Evolutionary conservation across 192 early-diverging fungal species (phyloP).

Genomic region (Coemansia sp.): DNA sequence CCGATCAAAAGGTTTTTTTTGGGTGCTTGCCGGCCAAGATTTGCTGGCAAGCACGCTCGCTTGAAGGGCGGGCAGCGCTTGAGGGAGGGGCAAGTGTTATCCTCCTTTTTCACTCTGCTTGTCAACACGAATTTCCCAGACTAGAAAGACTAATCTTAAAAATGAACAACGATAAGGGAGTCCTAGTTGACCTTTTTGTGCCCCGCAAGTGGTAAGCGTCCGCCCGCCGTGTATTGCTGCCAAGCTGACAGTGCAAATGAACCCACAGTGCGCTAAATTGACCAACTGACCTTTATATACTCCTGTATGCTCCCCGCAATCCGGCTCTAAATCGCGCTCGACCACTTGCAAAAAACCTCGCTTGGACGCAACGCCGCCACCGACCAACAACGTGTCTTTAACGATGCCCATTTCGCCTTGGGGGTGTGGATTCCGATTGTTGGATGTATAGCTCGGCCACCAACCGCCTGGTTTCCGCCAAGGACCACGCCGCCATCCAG

Average conservation of each 20-base stretch:
- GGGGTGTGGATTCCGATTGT: neutral
- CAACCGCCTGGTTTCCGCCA: slow-evolving; percentile 96
- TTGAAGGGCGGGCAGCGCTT: neutral
- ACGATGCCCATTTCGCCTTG: neutral
- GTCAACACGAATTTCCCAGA: slow-evolving; percentile 25
- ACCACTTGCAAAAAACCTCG: neutral
- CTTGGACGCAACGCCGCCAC: neutral
- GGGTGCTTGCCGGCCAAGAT: neutral
- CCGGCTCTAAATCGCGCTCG: neutral
- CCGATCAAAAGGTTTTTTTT: slow-evolving; percentile 23
- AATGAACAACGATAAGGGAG: slow-evolving; percentile 55
- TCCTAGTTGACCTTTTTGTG: slow-evolving; percentile 86
- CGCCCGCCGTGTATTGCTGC: neutral
- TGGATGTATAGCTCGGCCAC: slow-evolving; percentile 80
- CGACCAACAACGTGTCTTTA: neutral
- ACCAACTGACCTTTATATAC: neutral
- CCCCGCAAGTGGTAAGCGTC: slow-evolving; percentile 90
- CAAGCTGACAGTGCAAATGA: neutral
- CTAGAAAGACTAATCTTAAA: slow-evolving; percentile 22
- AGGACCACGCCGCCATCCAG: slow-evolving; percentile 99
- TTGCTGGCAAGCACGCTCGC: neutral
- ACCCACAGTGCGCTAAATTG: neutral
- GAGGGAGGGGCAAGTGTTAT: slow-evolving; percentile 3
- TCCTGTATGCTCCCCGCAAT: neutral
- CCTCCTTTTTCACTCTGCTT: slow-evolving; percentile 38